Evolutionary conservation across 495 filamentous ascomycete genomes (phyloP).

Genomic region (Parathielavia appendiculata): DNA sequence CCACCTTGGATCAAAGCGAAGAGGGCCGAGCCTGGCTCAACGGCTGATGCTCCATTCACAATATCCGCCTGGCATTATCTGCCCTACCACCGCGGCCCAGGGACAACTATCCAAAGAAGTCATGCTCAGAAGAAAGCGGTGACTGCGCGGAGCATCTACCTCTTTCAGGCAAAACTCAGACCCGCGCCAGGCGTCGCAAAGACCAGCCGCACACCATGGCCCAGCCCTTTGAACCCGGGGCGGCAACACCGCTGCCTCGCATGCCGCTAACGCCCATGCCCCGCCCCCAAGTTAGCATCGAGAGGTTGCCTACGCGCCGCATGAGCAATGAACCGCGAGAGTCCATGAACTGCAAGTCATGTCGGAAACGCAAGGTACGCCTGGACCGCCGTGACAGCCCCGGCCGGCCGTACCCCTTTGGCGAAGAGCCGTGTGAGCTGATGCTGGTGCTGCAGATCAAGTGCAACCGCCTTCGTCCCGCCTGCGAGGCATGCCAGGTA

Average conservation of each 20-base stretch:
- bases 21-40: neutral
- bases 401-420: neutral
- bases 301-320: conserved; percentile 68
- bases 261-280: conserved; percentile 51
- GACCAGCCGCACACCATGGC: conserved; percentile 21
- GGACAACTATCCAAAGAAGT: neutral
- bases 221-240: conserved; percentile 25
- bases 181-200: neutral
- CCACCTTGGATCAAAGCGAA: neutral
- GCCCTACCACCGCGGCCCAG: neutral
- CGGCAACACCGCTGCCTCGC: conserved; percentile 29
- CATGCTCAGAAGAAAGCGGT: conserved; percentile 16
- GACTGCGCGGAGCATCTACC: conserved; percentile 3
- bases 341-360: conserved; percentile 92
- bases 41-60: neutral
- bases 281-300: conserved; percentile 78
- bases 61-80: neutral
- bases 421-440: neutral
- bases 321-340: conserved; percentile 72
- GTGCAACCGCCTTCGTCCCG: conserved; percentile 77
- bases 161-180: conserved; percentile 3
- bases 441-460: conserved; percentile 60
- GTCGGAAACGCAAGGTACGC: conserved; percentile 76
- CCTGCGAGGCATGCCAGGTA: conserved; percentile 82
- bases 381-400: neutral